Evolutionary conservation across 306 rosid genomes (phyloP).

Genomic region (Macrotyloma uniflorum): DNA sequence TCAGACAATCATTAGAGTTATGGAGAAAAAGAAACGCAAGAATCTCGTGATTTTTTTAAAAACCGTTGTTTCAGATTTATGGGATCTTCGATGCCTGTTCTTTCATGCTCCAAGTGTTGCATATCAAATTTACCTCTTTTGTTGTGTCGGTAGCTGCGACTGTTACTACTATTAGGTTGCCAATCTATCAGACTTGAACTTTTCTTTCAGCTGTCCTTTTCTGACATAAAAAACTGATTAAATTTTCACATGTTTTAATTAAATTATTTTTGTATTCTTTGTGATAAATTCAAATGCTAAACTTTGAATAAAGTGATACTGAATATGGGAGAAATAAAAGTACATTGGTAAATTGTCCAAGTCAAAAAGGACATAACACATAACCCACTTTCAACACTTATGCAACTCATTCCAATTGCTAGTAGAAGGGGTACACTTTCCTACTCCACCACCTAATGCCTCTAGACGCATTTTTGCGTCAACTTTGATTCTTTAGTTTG

Average conservation of each 20-base stretch:
- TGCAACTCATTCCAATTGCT: not conserved
- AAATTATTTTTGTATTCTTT: not conserved
- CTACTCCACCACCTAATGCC: not conserved
- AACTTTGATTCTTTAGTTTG: not conserved
- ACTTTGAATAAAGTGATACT: not conserved
- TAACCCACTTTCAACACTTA: not conserved
- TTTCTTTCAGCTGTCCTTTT: not conserved
- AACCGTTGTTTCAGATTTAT: not conserved
- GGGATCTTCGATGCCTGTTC: not conserved
- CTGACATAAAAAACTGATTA: not conserved
- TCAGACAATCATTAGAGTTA: no score
- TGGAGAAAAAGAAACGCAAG: constrained; percentile 1
- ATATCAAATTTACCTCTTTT: not conserved
- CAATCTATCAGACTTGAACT: not conserved
- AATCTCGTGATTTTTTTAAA: constrained; percentile 29
- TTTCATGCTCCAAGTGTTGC: constrained; percentile 29
- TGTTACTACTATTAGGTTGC: not conserved
- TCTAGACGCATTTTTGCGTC: not conserved
- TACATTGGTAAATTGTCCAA: not conserved
- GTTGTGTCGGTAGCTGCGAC: constrained; percentile 17
- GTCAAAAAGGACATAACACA: not conserved
- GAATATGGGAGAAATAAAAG: not conserved
- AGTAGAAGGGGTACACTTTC: not conserved
- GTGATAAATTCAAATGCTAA: not conserved
- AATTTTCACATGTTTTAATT: not conserved